phyloP scores from a whole-genome alignment of 2,329 filamentous ascomycete species.

The Podosphaera xanthii region DNA sequence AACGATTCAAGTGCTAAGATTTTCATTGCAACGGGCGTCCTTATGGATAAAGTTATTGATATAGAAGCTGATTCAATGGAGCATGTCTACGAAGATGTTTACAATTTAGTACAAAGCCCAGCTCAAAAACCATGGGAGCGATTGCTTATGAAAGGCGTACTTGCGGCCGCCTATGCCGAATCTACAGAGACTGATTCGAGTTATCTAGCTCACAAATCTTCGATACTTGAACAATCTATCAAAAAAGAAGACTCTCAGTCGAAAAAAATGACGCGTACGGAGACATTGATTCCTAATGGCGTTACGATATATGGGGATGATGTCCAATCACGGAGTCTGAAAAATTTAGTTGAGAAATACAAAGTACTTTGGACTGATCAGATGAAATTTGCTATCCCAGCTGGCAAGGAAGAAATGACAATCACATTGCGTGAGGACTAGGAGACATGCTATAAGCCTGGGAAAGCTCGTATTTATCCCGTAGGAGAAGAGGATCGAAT shows the following conservation, averaged over 20 bases:
- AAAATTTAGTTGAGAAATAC: background rate
- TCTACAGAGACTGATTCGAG: background rate
- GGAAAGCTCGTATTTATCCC: background rate
- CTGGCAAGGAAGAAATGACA: background rate
- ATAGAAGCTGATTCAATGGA: too few species aligned
- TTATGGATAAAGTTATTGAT: too few species aligned
- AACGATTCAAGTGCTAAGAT: too few species aligned
- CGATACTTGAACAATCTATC: too few species aligned
- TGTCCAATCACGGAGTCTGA: background rate
- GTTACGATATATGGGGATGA: background rate
- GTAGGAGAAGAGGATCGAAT: background rate
- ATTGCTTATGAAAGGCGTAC: background rate
- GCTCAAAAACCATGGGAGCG: too few species aligned
- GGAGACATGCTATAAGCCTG: background rate
- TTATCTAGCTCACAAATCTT: too few species aligned
- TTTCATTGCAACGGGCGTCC: too few species aligned
- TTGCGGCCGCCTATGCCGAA: background rate
- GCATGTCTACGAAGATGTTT: too few species aligned
- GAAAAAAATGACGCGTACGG: too few species aligned
- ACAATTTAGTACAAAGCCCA: too few species aligned
- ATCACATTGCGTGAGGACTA: background rate
- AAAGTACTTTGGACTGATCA: background rate
- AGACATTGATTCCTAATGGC: background rate
- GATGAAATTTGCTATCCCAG: background rate
- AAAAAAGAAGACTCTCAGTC: too few species aligned